A percentile compares a stretch with the other conserved stretches of the same genome.
These are phyloP conservation scores for Diutina neorugosa DNA, from an alignment of 1,139 yeast genomes.

Conservation along the genomic window DNA sequence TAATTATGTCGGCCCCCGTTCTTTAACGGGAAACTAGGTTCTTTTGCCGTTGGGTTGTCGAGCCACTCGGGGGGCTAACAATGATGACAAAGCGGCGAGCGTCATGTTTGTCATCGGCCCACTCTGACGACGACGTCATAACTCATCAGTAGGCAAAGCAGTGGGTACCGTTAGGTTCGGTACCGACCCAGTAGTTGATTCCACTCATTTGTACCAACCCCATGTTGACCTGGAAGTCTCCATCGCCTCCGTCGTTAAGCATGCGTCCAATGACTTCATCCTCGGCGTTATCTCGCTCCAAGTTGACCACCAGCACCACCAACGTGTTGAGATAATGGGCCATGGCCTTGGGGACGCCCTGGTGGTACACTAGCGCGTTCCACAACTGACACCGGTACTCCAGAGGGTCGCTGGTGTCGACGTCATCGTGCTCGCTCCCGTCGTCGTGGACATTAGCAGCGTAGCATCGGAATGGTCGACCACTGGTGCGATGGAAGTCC, in stretches of 20 bases:
- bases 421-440: neutral
- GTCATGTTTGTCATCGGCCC: too few species aligned
- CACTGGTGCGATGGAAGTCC: neutral
- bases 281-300: slow-evolving; percentile 3
- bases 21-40: too few species aligned
- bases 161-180: slow-evolving; percentile 1
- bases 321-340: neutral
- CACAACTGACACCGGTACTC: neutral
- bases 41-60: too few species aligned
- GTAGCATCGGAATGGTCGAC: neutral
- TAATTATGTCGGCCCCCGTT: neutral
- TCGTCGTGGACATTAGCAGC: neutral
- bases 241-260: neutral
- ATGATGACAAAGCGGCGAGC: too few species aligned
- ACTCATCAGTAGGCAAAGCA: neutral
- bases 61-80: too few species aligned
- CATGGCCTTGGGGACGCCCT: neutral
- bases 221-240: neutral
- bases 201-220: neutral
- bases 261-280: neutral
- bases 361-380: neutral
- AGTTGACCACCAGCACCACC: neutral
- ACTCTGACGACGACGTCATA: too few species aligned
- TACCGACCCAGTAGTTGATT: slow-evolving; percentile 2
- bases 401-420: neutral